A percentile compares a stretch with the other conserved stretches of the same genome.
phyloP scores from a whole-genome alignment of 2,329 filamentous ascomycete genomes.

The Alternaria arbusti region DNA sequence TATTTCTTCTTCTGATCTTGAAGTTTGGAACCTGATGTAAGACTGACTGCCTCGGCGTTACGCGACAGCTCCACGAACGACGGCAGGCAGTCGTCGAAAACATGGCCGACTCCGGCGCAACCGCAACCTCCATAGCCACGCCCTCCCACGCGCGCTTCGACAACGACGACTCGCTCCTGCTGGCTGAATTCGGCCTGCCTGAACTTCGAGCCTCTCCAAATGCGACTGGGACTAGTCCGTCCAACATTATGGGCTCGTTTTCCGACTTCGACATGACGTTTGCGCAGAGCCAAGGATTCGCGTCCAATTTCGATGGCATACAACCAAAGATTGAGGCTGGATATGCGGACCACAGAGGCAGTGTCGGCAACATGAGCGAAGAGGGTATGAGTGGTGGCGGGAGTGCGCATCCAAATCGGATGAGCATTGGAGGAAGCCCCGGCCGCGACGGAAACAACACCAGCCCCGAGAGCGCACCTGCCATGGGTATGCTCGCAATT shows the following conservation, averaged over 20 bases:
- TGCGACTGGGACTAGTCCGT: constrained; percentile 29
- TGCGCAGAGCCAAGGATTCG: constrained; percentile 33
- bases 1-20: background rate
- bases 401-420: constrained; percentile 35
- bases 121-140: constrained; percentile 37
- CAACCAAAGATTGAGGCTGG: constrained; percentile 33
- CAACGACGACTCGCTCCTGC: constrained; percentile 43
- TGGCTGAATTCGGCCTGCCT: constrained; percentile 45
- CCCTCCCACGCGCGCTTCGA: constrained; percentile 36
- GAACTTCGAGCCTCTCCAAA: constrained; percentile 37
- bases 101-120: constrained; percentile 39
- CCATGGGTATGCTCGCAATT: constrained; percentile 39
- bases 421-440: constrained; percentile 44
- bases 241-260: constrained; percentile 38
- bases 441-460: constrained; percentile 42
- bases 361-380: constrained; percentile 42
- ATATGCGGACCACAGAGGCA: constrained; percentile 37
- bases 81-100: constrained; percentile 29
- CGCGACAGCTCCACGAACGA: constrained; percentile 18
- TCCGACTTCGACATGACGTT: constrained; percentile 42
- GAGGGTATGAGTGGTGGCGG: constrained; percentile 36
- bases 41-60: constrained; percentile 8
- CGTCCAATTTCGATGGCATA: constrained; percentile 24
- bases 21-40: constrained; percentile 30
- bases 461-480: constrained; percentile 44